phyloP scores from a whole-genome alignment of 2,329 filamentous ascomycete species.

The Xylariaceae sp. region DNA sequence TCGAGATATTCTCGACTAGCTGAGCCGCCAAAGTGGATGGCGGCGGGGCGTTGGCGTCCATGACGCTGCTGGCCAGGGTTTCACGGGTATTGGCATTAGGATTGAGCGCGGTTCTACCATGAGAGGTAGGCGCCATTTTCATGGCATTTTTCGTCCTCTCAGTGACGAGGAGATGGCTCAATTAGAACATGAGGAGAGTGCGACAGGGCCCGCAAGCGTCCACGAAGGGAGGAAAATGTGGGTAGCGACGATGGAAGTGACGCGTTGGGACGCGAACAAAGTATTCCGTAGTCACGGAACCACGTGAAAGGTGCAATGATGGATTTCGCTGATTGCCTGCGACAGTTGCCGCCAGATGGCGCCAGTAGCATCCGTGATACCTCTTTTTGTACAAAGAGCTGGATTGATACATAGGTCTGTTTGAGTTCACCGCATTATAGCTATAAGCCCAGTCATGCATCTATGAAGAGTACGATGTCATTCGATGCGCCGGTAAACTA shows the following conservation, averaged over 20 bases:
- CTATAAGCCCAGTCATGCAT: too few species aligned
- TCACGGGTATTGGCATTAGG: constrained; percentile 21
- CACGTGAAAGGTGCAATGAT: constrained; percentile 15
- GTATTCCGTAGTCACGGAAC: constrained; percentile 14
- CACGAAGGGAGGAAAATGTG: constrained; percentile 1
- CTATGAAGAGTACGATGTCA: too few species aligned
- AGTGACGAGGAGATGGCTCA: background rate
- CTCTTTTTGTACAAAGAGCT: too few species aligned
- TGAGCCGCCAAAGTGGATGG: constrained; percentile 85
- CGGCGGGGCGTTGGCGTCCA: constrained; percentile 38
- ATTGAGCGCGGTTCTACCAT: constrained; percentile 25
- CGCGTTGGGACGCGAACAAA: constrained; percentile 15
- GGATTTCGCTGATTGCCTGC: background rate
- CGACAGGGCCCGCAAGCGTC: background rate
- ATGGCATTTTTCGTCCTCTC: background rate
- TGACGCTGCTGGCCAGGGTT: constrained; percentile 20
- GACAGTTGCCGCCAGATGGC: background rate
- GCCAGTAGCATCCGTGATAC: too few species aligned
- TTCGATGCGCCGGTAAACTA: too few species aligned
- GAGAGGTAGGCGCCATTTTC: constrained; percentile 31
- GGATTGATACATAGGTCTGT: too few species aligned
- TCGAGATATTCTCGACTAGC: constrained; percentile 74
- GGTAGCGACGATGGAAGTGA: background rate
- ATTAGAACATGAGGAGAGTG: background rate
- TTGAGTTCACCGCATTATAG: too few species aligned